These are phyloP conservation scores for Rubus parviflorus DNA, from an alignment of 306 rosid species.

Conservation along the genomic window DNA sequence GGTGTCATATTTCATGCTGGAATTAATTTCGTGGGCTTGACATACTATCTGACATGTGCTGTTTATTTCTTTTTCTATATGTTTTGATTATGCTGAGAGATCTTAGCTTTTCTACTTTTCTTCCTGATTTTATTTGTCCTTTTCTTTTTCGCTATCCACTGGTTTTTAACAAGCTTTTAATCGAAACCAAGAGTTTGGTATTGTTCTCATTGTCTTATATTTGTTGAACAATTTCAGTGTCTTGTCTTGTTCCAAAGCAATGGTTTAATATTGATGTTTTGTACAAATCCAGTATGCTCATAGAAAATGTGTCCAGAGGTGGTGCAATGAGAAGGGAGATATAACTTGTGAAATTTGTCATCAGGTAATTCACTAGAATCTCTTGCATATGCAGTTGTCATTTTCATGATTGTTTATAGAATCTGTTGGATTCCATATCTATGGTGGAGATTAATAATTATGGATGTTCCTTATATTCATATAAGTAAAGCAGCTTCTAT, in stretches of 20 bases:
- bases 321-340: constrained; percentile 76
- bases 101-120: background rate
- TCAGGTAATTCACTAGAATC: constrained; percentile 40
- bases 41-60: background rate
- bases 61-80: background rate
- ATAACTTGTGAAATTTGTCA: constrained; percentile 64
- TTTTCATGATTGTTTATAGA: background rate
- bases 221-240: background rate
- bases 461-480: background rate
- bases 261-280: background rate
- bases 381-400: background rate
- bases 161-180: constrained; percentile 3
- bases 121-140: background rate
- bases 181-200: background rate
- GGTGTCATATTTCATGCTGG: background rate
- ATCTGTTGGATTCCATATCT: background rate
- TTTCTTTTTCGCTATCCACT: background rate
- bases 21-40: background rate
- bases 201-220: background rate
- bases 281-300: constrained; percentile 53
- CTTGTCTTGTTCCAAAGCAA: background rate
- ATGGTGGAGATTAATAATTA: background rate
- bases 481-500: constrained; percentile 11
- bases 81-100: background rate
- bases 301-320: constrained; percentile 59